phyloP scores from a whole-genome alignment of 352 stramenopile species.

The Pythium periplocum region DNA sequence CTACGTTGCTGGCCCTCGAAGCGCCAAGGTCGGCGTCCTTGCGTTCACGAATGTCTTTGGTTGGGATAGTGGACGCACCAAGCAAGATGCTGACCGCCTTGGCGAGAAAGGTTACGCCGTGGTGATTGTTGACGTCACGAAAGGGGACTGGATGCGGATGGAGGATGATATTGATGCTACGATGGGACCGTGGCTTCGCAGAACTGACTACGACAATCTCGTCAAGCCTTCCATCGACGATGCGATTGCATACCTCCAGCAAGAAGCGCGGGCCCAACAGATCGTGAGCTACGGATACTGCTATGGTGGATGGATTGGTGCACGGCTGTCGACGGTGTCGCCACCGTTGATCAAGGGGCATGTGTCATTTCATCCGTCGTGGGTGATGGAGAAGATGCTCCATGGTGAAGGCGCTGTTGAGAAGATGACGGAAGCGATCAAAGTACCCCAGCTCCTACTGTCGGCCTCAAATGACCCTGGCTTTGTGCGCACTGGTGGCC shows the following conservation, averaged over 20 bases:
- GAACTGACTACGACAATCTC: neutral
- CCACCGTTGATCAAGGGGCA: slow-evolving; percentile 17
- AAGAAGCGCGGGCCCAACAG: slow-evolving; percentile 10
- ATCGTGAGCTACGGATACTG: slow-evolving; percentile 18
- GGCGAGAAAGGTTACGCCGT: too few relatives aligned
- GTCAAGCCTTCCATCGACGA: slow-evolving; percentile 10
- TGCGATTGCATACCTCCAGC: slow-evolving; percentile 20
- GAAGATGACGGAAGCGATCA: slow-evolving; percentile 31
- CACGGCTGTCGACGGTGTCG: neutral
- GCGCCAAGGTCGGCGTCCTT: too few relatives aligned
- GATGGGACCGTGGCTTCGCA: too few relatives aligned
- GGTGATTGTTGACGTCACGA: too few relatives aligned
- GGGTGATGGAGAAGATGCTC: slow-evolving; percentile 30
- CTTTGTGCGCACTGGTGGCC: slow-evolving; percentile 24
- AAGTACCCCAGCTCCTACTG: slow-evolving; percentile 37
- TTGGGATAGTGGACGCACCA: too few relatives aligned
- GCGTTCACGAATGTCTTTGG: too few relatives aligned
- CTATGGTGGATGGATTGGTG: slow-evolving; percentile 20
- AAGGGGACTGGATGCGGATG: too few relatives aligned
- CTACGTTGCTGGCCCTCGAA: too few relatives aligned
- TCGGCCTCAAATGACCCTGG: slow-evolving; percentile 35
- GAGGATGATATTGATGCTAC: too few relatives aligned
- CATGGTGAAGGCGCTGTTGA: slow-evolving; percentile 27
- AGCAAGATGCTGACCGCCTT: too few relatives aligned
- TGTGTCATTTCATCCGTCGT: slow-evolving; percentile 23